A percentile compares a stretch with the other conserved stretches of the same genome.
These are phyloP conservation scores for Babesia divergens DNA, from an alignment of 169 alveolate species.

Conservation along the genomic window DNA sequence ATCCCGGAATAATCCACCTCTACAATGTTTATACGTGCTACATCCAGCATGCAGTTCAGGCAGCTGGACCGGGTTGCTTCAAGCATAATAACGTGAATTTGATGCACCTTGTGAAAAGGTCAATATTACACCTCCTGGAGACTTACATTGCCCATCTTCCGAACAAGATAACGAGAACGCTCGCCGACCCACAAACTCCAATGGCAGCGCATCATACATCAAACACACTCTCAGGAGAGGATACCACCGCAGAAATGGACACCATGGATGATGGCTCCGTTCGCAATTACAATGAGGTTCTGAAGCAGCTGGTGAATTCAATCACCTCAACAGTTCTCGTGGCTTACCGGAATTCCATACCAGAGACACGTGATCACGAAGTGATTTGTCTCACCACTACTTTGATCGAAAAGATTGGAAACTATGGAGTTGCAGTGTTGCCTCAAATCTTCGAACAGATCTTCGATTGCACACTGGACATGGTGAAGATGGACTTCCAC, in stretches of 20 bases:
- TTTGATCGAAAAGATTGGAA: slow-evolving; percentile 69
- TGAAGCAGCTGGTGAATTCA: slow-evolving; percentile 62
- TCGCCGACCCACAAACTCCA: neutral
- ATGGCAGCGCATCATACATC: neutral
- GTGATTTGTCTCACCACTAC: slow-evolving; percentile 71
- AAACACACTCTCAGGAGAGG: neutral
- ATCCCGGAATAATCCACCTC: slow-evolving; percentile 35
- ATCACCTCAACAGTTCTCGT: slow-evolving; percentile 63
- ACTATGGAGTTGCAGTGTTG: slow-evolving; percentile 73
- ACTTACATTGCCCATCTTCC: slow-evolving; percentile 63
- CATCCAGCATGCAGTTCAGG: slow-evolving; percentile 42
- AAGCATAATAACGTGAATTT: slow-evolving; percentile 72
- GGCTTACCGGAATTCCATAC: slow-evolving; percentile 68
- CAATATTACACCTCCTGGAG: slow-evolving; percentile 73
- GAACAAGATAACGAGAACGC: slow-evolving; percentile 16
- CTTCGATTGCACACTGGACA: slow-evolving; percentile 83
- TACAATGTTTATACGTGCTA: slow-evolving; percentile 42
- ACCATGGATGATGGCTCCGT: neutral
- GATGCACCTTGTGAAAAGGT: slow-evolving; percentile 74
- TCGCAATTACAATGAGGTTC: slow-evolving; percentile 55
- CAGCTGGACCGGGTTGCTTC: slow-evolving; percentile 31
- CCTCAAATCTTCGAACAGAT: slow-evolving; percentile 80
- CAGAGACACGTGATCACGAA: slow-evolving; percentile 76
- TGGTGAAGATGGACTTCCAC: slow-evolving; percentile 87
- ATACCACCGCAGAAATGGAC: neutral